Evolutionary conservation across 306 rosid genomes (phyloP), one percentile per base, ranked within the genome.

Genomic region (Vachellia collinsii): DNA sequence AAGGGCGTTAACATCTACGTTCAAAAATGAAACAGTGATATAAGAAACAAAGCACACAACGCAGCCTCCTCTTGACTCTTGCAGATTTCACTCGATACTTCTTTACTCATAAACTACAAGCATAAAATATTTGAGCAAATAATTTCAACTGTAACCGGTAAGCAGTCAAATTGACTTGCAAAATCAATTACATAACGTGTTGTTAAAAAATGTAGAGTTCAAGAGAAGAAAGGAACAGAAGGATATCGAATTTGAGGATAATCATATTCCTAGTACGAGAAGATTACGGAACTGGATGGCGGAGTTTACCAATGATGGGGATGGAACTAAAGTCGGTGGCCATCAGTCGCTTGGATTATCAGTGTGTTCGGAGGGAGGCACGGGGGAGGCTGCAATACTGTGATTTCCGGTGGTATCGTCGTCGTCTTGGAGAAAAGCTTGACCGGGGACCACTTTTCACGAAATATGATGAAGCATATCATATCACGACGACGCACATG

Each of bases 291-390:
- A 77, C 4, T 4, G 14, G 16, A 23, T 6, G 14, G 14, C 8
- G 81, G 42, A 64, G 65, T 39, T 73, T 87, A 95, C 97, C 97
- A 65, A 94, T 94, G 58, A 94, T 51, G 17, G 98, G 98, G 82
- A 95, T 87, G 79, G 82, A 87, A 77, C 82, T 90, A 78, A 95
- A 95, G 79, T 91, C 89, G 11, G 90, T 85, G 70, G 97, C 92
- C 97, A 93, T 87, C 1, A 79, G 7, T 87, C 77, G 67, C 29
- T 19, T 46, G 8, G 81, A 37, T 12, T 23, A 17, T 51, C 23
- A 9, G 20, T 69, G 6, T 47, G 47, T 34, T 64, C 22, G 1
- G 42, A 12, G 2, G 43, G 70, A 64, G 8, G 70, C 50, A 17
- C 4, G 5, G 61, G 1, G 53, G 79, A 50, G 53, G 69, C 50